phyloP scores from a whole-genome alignment of 805 yeast species.

The Candida morakotiae region DNA sequence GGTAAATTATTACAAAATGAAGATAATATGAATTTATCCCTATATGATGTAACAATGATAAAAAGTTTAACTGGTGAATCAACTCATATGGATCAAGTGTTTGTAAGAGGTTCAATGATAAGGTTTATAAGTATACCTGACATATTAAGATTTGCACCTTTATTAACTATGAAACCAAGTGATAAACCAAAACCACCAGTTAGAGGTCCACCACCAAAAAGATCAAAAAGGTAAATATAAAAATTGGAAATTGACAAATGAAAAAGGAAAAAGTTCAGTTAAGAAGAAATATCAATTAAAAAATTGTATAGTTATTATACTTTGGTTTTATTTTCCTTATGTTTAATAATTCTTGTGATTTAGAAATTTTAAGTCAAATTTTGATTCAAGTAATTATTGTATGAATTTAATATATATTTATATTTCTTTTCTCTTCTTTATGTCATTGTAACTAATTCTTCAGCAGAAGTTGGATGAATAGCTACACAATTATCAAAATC shows the following conservation, averaged over 20 bases:
- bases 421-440: conserved; percentile 4
- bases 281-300: too few relatives aligned
- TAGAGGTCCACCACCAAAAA: conserved; percentile 52
- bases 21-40: conserved; percentile 91
- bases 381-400: too few relatives aligned
- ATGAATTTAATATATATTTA: background rate
- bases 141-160: conserved; percentile 81
- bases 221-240: conserved; percentile 11
- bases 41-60: conserved; percentile 78
- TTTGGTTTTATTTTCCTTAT: too few relatives aligned
- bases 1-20: conserved; percentile 85
- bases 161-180: conserved; percentile 59
- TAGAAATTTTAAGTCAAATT: too few relatives aligned
- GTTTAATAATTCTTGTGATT: too few relatives aligned
- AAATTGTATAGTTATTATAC: too few relatives aligned
- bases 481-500: conserved; percentile 97
- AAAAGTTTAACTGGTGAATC: conserved; percentile 65
- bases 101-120: conserved; percentile 87
- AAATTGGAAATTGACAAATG: too few relatives aligned
- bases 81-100: conserved; percentile 76
- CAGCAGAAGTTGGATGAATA: conserved; percentile 98
- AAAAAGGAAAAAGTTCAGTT: too few relatives aligned
- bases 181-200: conserved; percentile 71
- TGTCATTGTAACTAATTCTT: conserved; percentile 86
- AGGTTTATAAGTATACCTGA: conserved; percentile 86